Conservation (phyloP, 2,329 filamentous ascomycete genomes). For the Talaromyces sp. region DNA sequence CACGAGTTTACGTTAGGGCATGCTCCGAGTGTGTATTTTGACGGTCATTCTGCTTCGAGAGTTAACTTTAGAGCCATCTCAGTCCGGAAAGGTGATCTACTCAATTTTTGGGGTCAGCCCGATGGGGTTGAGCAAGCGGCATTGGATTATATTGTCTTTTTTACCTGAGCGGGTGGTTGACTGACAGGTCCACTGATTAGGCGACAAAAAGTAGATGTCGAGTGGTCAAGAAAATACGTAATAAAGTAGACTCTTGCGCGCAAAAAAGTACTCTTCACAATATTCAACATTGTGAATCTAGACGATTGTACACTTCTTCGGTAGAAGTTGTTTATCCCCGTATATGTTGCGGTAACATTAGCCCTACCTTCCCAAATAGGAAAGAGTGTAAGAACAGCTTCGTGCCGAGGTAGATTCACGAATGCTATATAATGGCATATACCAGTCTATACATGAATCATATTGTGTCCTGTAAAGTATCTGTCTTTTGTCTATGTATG, state of each 20-base stretch:
- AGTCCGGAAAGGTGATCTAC: conserved; percentile 51
- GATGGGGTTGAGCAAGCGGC: conserved; percentile 64
- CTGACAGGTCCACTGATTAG: conserved; percentile 30
- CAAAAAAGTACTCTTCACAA: neutral
- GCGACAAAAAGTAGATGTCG: neutral
- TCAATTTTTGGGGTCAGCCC: conserved; percentile 58
- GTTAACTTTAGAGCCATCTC: conserved; percentile 57
- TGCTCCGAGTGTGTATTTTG: conserved; percentile 57
- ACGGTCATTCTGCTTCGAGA: conserved; percentile 64
- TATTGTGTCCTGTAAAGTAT: neutral
- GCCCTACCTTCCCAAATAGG: neutral
- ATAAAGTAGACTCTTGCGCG: neutral
- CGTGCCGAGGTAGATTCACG: neutral
- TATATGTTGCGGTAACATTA: neutral
- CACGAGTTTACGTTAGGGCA: conserved; percentile 60
- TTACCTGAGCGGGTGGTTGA: conserved; percentile 59
- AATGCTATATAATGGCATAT: neutral
- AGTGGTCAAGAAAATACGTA: neutral
- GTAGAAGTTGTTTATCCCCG: neutral
- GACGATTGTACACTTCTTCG: neutral
- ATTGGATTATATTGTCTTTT: conserved; percentile 64
- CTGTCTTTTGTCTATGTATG: neutral
- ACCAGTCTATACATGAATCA: neutral
- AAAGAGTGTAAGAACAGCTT: neutral
- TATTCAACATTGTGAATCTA: neutral